These are phyloP conservation scores for Lentinula sp. DNA, from an alignment of 768 basidiomycete species.

Conservation along the genomic window DNA sequence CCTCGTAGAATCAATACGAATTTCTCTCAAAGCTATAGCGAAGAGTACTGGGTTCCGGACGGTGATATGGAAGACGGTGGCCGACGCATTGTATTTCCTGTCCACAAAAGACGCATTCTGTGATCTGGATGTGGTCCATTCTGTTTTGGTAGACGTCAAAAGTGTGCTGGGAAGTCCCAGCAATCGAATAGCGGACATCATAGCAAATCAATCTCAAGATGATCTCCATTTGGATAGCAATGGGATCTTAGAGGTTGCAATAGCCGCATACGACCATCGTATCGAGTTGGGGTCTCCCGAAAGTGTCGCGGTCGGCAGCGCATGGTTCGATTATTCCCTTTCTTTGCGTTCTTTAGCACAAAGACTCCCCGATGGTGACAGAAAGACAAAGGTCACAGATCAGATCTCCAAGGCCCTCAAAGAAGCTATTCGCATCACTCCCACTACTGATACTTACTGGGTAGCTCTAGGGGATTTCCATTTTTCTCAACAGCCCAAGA, in stretches of 20 bases:
- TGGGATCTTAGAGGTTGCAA: constrained; percentile 43
- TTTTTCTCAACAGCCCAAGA: constrained; percentile 59
- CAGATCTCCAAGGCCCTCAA: constrained; percentile 51
- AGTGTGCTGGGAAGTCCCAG: constrained; percentile 32
- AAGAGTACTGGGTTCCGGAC: constrained; percentile 58
- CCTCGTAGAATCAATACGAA: constrained; percentile 53
- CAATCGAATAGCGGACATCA: constrained; percentile 34
- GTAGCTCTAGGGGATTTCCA: constrained; percentile 71
- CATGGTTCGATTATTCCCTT: constrained; percentile 71
- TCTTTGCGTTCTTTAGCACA: constrained; percentile 47
- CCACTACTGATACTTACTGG: constrained; percentile 75
- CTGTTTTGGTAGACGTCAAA: constrained; percentile 25
- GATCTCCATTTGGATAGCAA: constrained; percentile 20
- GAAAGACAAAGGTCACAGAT: constrained; percentile 27
- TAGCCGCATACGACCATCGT: constrained; percentile 57
- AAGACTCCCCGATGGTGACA: constrained; percentile 22
- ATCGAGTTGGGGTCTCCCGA: constrained; percentile 51
- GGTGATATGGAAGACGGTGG: constrained; percentile 79
- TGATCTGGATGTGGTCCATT: constrained; percentile 33
- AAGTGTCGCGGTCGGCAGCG: constrained; percentile 43
- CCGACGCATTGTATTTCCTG: constrained; percentile 69
- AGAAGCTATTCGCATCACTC: constrained; percentile 68
- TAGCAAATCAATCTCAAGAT: constrained; percentile 25
- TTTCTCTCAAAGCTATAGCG: constrained; percentile 43
- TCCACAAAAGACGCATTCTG: constrained; percentile 45